Evolutionary conservation across 805 yeast species (phyloP), one percentile per base, ranked within the genome.

Genomic region (Candida lessepsii): DNA sequence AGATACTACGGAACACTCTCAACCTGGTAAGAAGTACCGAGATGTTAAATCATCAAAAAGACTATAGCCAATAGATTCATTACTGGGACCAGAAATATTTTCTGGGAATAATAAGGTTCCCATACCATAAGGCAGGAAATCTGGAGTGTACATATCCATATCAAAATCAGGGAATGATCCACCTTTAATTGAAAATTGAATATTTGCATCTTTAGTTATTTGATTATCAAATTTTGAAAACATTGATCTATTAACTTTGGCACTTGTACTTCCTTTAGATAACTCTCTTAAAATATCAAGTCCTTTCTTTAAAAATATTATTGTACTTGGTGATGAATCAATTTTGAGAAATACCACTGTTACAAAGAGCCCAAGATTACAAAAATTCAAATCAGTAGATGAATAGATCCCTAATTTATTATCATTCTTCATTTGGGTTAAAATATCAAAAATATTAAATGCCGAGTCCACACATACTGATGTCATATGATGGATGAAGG

Each of bases 391-490:
- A 32, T 48, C 52, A 10, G 52, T 41, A 16, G 45, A 46, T 23
- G 52, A 48, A 33, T 44, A 48, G 6, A 46, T 17, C 5, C 52
- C 52, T 16, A 48, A 26, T 26, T 44, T 46, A 11, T 41, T 41
- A 32, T 45, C 28, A 18, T 42, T 40, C 13, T 48, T 43, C 29
- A 48, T 27, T 34, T 43, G 46, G 3, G 48, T 39, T 20, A 48
- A 31, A n/a, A 48, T 35, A 19, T 47, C 49, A 28, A 48, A 29
- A 5, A 42, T 35, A 20, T 43, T 39, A 27, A 48, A 48, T 2
- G 52, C 52, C 5, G 52, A 43, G 32, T 48, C 52, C 13, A 48
- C 37, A 25, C 52, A 48, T 9, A 48, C 37, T 2, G 50, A 46
- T 3, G 52, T 41, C 30, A 48, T 35, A 29, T 47, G 43, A 31